Evolutionary conservation across 345 rosid species (phyloP), one percentile per base, ranked within the genome.

Genomic region (Physaria fendleri): DNA sequence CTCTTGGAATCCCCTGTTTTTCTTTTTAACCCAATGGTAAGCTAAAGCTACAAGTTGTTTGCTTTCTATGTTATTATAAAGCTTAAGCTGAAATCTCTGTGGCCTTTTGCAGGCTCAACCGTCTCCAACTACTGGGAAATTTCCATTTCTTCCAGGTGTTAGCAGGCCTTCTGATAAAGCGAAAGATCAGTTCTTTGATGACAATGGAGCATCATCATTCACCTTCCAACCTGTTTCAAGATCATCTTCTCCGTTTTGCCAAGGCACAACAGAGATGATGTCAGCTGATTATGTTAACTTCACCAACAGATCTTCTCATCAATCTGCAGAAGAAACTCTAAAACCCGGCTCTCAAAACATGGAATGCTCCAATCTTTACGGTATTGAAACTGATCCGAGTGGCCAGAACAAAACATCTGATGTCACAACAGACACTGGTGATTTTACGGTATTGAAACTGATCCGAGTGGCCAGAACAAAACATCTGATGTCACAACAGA

Each of bases 101-200:
- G 74, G 11, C 24, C 8, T 49, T 61, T 49, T 61, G 62, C 82
- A 93, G 99, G 97, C 81, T 59, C 94, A 89, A 66, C 88, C 85
- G 14, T 92, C 96, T 66, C 96, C 98, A 3, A 92, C 98, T 22
- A 88, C 96, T 2, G 96, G 96, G 55, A 86, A 81, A 28, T 82
- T 88, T 59, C 71, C 86, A 7, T 87, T 87, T 66, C 29, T 83
- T 37, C 79, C 88, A 1, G 75, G 78, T 70, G 65, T 56, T 12
- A 67, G 60, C 64, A 69, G 66, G 65, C 41, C 58, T 41, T 61
- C 56, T 58, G 87, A 84, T 60, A 78, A 68, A 73, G 74, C 65
- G n/a, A 81, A 79, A 73, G 88, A 79, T 22, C 78, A 77, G 64
- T 78, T 77, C 57, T 80, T 83, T 37, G 78, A 87, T 46, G 86